phyloP scores from a whole-genome alignment of 2,329 filamentous ascomycete genomes.

The Knoxdaviesia capensis region DNA sequence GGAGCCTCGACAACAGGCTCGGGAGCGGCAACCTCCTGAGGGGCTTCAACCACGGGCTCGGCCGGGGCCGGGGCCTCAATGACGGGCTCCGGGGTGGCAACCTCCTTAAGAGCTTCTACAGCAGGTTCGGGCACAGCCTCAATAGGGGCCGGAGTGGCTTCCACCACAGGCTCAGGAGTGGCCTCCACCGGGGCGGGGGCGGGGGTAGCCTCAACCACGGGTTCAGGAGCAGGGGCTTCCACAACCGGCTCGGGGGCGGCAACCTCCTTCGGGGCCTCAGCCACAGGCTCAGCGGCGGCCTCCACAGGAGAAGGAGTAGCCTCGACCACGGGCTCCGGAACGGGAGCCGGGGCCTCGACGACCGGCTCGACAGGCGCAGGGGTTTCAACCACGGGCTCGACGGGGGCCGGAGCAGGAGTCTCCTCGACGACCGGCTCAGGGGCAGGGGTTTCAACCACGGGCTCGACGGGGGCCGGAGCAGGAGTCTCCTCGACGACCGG shows the following conservation, averaged over 20 bases:
- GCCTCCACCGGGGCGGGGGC: constrained; percentile 1
- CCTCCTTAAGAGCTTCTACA: constrained; percentile 6
- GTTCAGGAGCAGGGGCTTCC: constrained; percentile 1
- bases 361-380: constrained; percentile 4
- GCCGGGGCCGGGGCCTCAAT: constrained; percentile 4
- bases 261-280: constrained; percentile 4
- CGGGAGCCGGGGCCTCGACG: constrained; percentile 7
- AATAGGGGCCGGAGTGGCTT: constrained; percentile 8
- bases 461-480: constrained; percentile 4
- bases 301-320: constrained; percentile 1
- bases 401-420: constrained; percentile 2
- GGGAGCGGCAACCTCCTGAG: constrained; percentile 4
- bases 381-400: constrained; percentile 4
- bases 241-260: constrained; percentile 3
- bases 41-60: constrained; percentile 3
- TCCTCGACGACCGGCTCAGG: too few species aligned
- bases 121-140: constrained; percentile 6
- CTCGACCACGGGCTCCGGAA: constrained; percentile 6
- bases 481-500: constrained; percentile 4
- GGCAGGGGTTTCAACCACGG: constrained; percentile 5
- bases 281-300: constrained; percentile 1
- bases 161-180: constrained; percentile 4
- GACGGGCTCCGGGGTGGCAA: constrained; percentile 5
- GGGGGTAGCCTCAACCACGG: constrained; percentile 3
- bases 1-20: constrained; percentile 5